Base-by-base conservation (phyloP, 148 eudicot genomes). In the Fagopyrum homotropicum region DNA sequence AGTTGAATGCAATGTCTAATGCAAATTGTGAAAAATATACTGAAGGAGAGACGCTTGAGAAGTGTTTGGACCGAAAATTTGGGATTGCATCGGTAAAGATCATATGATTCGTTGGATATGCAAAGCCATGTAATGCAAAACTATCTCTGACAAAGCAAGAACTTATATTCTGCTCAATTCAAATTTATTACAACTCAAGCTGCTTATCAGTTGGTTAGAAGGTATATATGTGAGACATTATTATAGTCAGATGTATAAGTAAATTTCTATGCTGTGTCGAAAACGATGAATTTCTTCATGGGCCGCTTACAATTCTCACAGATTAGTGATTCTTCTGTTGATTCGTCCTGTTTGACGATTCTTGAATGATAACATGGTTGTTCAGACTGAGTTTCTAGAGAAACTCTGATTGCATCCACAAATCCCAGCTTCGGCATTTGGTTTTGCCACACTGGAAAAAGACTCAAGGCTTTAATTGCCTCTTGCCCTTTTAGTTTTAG, bases 261-360 rank as follows among this genome's bases (percentile, higher is more conserved):
- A 14, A 22, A 22, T 22, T 22, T 30, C 17, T 64, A 14, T 1
- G 57, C 44, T 26, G 9, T 55, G 19, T 81, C 51, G 68, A 79
- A 87, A 17, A 84, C 14, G 6, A 87, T 63, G 71, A 79, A 83
- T 69, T 77, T 86, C 80, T 85, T 75, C 81, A 83, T 70, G 2
- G 83, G 85, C 17, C 83, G 81, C 79, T 77, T 76, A 75, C 97
- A 92, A 43, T 69, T 77, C 4, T 77, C 79, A 66, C 94, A 91
- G 9, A 83, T 5, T 44, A 77, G 40, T 11, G 56, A 71, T 77
- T 73, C 82, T 52, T 84, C 84, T 19, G 60, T 69, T 76, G 79
- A 85, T 76, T 84, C 85, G 8, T 81, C 82, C 73, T 77, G 85
- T 68, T 76, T 85, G 11, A 75, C 52, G 61, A 83, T 22, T 29